phyloP scores from a whole-genome alignment of 129 eudicot genomes.

The Silybum marianum region DNA sequence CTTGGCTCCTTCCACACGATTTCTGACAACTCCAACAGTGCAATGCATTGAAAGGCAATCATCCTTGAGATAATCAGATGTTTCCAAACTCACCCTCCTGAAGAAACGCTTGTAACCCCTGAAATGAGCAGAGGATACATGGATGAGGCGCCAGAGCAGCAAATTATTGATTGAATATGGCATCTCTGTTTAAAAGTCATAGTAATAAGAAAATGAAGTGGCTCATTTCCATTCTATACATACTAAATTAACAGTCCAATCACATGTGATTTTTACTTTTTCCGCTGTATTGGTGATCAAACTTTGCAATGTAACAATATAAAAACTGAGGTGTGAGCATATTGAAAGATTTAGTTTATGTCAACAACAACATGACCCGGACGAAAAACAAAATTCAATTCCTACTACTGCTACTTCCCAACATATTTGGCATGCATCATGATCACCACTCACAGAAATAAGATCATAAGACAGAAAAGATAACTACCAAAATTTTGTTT shows the following conservation, averaged over 20 bases:
- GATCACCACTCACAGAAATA: not conserved
- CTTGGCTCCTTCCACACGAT: constrained; percentile 83
- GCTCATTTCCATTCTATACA: not conserved
- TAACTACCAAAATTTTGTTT: not conserved
- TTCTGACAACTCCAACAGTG: constrained; percentile 88
- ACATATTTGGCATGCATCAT: not conserved
- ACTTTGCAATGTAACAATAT: not conserved
- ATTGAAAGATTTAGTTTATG: not conserved
- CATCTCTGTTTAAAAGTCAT: not conserved
- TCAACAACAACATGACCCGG: not conserved
- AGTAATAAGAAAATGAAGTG: not conserved
- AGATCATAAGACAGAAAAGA: not conserved
- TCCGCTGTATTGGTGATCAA: not conserved
- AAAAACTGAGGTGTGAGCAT: not conserved
- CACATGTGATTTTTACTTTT: constrained; percentile 2
- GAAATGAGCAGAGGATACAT: constrained; percentile 25
- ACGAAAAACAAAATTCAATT: not conserved
- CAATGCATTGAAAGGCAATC: constrained; percentile 82
- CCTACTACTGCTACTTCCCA: not conserved
- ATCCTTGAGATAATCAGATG: constrained; percentile 70
- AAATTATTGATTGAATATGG: constrained; percentile 7
- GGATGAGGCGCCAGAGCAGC: constrained; percentile 8
- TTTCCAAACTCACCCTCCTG: constrained; percentile 59
- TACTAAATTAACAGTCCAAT: not conserved
- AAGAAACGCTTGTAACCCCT: constrained; percentile 96